Evolutionary conservation across 768 basidiomycete species (phyloP), one percentile per base, ranked within the genome.

Genomic region (Boletus insuetus): DNA sequence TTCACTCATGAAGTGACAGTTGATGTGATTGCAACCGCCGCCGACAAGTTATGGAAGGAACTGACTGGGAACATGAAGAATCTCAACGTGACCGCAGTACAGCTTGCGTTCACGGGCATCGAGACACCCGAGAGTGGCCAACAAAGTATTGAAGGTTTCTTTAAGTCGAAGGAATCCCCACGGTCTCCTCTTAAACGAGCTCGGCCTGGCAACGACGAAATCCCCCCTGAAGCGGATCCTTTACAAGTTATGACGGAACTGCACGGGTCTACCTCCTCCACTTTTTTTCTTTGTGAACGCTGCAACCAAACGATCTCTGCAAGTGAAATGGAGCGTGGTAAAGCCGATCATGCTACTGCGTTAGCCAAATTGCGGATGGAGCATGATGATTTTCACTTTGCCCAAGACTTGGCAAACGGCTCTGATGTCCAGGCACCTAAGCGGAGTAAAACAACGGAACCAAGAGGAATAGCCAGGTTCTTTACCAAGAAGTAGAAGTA

Each of bases 341-440:
- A 65, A 49, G 64, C 60, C 39, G 76, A 65, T 6, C 60, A 42
- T 31, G 64, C 59, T n/a, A 59, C 63, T 46, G 74, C 72, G 58
- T 61, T 86, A 37, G 74, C 69, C 7, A 70, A 70, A 55, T 65
- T 82, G 52, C 77, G 76, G 51, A 61, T 80, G 69, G 95, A 97
- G 65, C 95, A 98, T 62, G 79, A 83, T 35, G 95, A 97, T 71
- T 97, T 84, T 69, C 95, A 98, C 69, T 84, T 93, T 61, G 94
- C 95, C 1, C 78, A 85, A 63, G 87, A 91, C 52, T 67, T 98
- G 48, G 80, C 86, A 20, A 78, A 78, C 24, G 74, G 77, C 50
- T 54, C 71, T 48, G 68, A 66, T 19, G 19, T 6, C 5, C 51
- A 45, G 19, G 39, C 58, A 39, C 69, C 65, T 44, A 69, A 69